A percentile compares a stretch with the other conserved stretches of the same genome.
Evolutionary conservation across 306 rosid genomes (phyloP).

Genomic region (Calophaca sinica): DNA sequence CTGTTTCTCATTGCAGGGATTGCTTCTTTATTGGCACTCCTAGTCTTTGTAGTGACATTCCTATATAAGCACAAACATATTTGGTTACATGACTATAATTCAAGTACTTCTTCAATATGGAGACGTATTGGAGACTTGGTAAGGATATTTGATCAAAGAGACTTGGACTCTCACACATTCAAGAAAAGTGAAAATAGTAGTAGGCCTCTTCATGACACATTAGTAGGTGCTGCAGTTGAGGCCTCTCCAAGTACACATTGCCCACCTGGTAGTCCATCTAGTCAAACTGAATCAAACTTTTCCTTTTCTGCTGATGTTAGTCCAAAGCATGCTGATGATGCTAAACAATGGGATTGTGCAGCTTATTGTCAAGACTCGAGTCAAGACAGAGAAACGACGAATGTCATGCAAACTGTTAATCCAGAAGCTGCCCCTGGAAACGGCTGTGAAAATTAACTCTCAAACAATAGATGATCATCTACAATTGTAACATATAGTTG

Average conservation of each 20-base stretch:
- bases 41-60: conserved; percentile 41
- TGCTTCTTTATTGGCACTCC: conserved; percentile 49
- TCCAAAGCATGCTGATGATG: not conserved
- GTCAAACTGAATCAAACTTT: conserved; percentile 35
- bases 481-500: too few species aligned
- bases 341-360: not conserved
- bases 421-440: not conserved
- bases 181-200: conserved; percentile 33
- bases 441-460: not conserved
- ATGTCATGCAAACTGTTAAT: not conserved
- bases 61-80: conserved; percentile 45
- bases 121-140: conserved; percentile 39
- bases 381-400: too few species aligned
- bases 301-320: conserved; percentile 17
- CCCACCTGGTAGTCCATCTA: conserved; percentile 52
- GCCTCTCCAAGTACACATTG: conserved; percentile 47
- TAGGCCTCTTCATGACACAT: not conserved
- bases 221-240: not conserved
- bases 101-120: conserved; percentile 40
- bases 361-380: not conserved
- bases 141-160: conserved; percentile 48
- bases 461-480: too few species aligned
- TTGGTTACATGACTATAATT: not conserved
- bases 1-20: conserved; percentile 57
- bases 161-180: conserved; percentile 54